phyloP scores from a whole-genome alignment of 2,329 filamentous ascomycete genomes.

The Penicillium decumbens region DNA sequence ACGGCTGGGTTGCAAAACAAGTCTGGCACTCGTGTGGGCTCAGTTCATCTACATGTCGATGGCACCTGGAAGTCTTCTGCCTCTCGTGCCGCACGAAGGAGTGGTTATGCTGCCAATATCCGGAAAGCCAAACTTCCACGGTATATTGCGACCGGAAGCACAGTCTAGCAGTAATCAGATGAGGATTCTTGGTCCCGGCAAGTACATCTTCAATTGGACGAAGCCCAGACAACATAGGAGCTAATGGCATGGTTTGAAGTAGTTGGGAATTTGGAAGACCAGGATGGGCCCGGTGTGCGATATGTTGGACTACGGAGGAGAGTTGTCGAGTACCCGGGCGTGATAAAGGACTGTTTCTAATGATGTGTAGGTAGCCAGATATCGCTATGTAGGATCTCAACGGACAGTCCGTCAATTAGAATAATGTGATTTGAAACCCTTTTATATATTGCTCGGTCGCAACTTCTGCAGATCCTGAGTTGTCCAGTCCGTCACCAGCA shows the following conservation, averaged over 20 bases:
- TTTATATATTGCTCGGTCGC: constrained; percentile 6
- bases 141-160: too few relatives aligned
- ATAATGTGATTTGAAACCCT: background rate
- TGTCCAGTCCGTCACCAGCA: constrained; percentile 55
- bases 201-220: constrained; percentile 35
- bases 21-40: too few relatives aligned
- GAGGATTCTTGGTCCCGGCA: too few relatives aligned
- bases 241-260: constrained; percentile 60
- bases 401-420: background rate
- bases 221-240: constrained; percentile 55
- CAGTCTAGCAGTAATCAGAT: too few relatives aligned
- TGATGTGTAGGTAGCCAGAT: background rate
- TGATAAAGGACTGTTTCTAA: constrained; percentile 49
- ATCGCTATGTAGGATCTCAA: background rate
- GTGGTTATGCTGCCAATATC: too few relatives aligned
- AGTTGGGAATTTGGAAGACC: constrained; percentile 51
- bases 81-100: too few relatives aligned
- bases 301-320: constrained; percentile 49
- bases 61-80: too few relatives aligned
- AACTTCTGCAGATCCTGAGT: constrained; percentile 38
- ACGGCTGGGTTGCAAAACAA: too few relatives aligned
- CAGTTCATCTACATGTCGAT: too few relatives aligned
- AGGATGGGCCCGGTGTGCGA: constrained; percentile 17
- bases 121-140: too few relatives aligned
- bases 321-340: constrained; percentile 55